Evolutionary conservation across 2,329 filamentous ascomycete species (phyloP), one percentile per base, ranked within the genome.

Genomic region (Huntiella abstrusa): DNA sequence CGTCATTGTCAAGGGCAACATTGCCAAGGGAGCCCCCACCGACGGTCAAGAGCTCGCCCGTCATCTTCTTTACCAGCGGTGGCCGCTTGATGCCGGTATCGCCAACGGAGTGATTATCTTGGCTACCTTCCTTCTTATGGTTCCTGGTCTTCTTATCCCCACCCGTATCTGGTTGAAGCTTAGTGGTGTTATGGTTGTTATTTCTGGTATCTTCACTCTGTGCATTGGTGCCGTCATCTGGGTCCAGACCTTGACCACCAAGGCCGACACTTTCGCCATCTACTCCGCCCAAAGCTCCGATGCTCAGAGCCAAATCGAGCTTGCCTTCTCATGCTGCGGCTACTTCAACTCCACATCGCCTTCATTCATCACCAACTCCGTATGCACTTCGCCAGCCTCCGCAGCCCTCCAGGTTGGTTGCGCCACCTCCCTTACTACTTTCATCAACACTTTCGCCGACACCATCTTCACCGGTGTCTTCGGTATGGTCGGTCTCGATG

Each of bases 401-500:
- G 82, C 83, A 2, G 77, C 79, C 11, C 68, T 82, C 33, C 71
- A 79, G 57, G 68, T 70, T 48, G 81, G 82, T 6, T 91, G 83
- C 58, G 70, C 80, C 12, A 66, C 70, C 2, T 70, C 77, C 1
- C 76, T 91, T 54, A 71, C 73, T 17, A 70, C 65, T 46, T 85
- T 80, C 55, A 70, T 77, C 49, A 86, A 85, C 60, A 64, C 66
- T 49, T 82, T 80, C 56, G 64, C 88, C 52, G 81, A 86, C 61
- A 63, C 75, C 47, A 75, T 88, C 57, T 91, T 88, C 60, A 91
- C 83, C 1, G 75, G 75, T 17, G 68, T 81, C 46, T 91, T 91
- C 58, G 83, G 81, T 51, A 76, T 88, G 59, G 82, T 87, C 51
- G 82, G 69, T 48, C 59, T 84, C 52, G 77, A 86, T 56, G 71